These are phyloP conservation scores for Artemisia annua DNA, from an alignment of 129 eudicot species.

Conservation along the genomic window DNA sequence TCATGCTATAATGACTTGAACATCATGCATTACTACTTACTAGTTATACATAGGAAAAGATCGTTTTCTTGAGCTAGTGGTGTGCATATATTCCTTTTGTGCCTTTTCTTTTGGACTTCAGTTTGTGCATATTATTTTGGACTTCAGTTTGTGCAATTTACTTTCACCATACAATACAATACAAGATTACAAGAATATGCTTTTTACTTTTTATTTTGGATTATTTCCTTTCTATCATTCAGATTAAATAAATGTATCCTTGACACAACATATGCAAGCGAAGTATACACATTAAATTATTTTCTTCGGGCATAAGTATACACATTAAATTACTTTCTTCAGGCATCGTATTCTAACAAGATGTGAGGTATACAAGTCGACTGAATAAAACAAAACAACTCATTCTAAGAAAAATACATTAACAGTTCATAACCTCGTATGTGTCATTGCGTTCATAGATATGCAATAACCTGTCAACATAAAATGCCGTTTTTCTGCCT, in stretches of 20 bases:
- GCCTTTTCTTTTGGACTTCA: too few relatives aligned
- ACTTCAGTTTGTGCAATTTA: constrained; percentile 27
- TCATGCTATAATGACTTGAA: constrained; percentile 28
- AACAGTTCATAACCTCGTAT: neutral
- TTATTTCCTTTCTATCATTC: constrained; percentile 19
- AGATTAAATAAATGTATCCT: neutral
- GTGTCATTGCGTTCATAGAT: constrained; percentile 5
- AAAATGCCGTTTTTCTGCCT: neutral
- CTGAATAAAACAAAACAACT: neutral
- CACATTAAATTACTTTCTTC: neutral
- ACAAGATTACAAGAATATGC: constrained; percentile 40
- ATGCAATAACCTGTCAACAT: constrained; percentile 6
- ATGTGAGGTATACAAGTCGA: too few relatives aligned
- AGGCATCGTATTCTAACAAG: constrained; percentile 4
- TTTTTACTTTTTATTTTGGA: constrained; percentile 22
- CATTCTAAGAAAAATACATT: neutral
- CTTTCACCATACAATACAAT: constrained; percentile 30
- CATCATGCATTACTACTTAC: constrained; percentile 10
- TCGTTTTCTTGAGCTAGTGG: constrained; percentile 26
- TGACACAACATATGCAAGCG: neutral
- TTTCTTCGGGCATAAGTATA: too few relatives aligned
- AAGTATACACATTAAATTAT: neutral
- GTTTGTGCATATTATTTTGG: too few relatives aligned
- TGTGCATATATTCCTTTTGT: constrained; percentile 32
- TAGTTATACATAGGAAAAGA: constrained; percentile 4